Evolutionary conservation across 805 yeast genomes (phyloP), one percentile per base, ranked within the genome.

Genomic region (Sugiyamaella lignohabitans): DNA sequence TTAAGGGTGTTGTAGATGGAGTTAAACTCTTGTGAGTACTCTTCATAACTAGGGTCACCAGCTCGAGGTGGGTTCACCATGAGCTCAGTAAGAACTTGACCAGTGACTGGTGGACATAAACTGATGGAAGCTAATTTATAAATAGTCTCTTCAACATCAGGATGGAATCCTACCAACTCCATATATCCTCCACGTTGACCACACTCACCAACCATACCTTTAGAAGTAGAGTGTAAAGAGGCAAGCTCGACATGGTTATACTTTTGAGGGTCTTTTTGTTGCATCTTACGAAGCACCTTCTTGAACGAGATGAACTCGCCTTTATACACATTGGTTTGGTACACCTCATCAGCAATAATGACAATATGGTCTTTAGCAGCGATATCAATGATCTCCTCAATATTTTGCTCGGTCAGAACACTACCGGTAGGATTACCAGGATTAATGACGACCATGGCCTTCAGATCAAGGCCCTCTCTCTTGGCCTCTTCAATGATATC

Each of bases 401-500:
- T 87, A 52, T 82, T 80, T 3, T 75, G 76, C 43, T 71, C 72
- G 6, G 76, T 65, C 49, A 93, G 71, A 46, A 88, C 79, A 1
- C 96, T 77, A 38, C 99, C 99, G 0, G 99, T 93, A 53, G 99
- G 99, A 67, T 93, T 93, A 48, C 99, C 98, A 1, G 99, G 99
- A 69, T 93, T 93, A 60, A 93, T 93, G 14, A 93, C 86, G 2
- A 91, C 98, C 46, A 94, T 69, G 49, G 91, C 82, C 58, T 86
- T 79, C 53, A 93, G 58, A 87, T 78, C 59, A 3, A 50, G 34
- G 24, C 53, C 50, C 20, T 51, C 52, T 5, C 24, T 42, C 14
- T 51, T 40, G 40, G 58, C 47, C 18, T 56, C 48, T 19, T 21
- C 80, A 36, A 55, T 42, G 17, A 53, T 45, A 22, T 35, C 49